Base-by-base conservation (phyloP, 2,329 filamentous ascomycete species). In the Ciborinia camelliae region DNA sequence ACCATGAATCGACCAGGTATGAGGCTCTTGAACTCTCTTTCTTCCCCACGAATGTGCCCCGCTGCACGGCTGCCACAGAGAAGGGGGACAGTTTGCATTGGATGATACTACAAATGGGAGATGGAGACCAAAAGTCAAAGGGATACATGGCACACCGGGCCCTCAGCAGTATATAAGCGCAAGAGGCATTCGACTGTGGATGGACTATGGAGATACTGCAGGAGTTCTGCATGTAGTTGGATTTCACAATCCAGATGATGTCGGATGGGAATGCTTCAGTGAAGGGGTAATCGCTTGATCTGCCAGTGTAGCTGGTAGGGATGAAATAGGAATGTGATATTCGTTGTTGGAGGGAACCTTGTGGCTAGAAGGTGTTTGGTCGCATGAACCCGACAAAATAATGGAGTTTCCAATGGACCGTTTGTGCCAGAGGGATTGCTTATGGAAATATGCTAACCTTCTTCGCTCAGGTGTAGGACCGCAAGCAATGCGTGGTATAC, bases 401-500 rank as follows among this genome's bases (percentile, higher is more conserved):
- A 47, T 59, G 55, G 41, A 23, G 55, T n/a, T 47, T 37, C 23
- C 5, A 26, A 35, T 37, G 41, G 30, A 47, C 30, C 14, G 35
- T 47, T 45, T 20, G 28, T 59, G 15, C 41, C 28, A 10, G n/a
- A 20, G 30, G 26, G n/a, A 15, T 45, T 63, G 45, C 18, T 37
- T 26, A 43, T 23, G 23, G 28, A n/a, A 28, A 35, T 37, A 45
- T 54, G 64, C 72, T 73, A 65, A 73, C 68, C 48, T 65, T 53
- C 32, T 41, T 66, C 20, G 62, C 30, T 32, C 68, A 70, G 74
- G 73, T 66, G 80, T 83, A 73, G 82, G 84, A 79, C 85, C 84
- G 71, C 86, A 86, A 77, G 80, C 84, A 73, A 75, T 88, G 71
- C 83, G 86, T 61, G 84, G 84, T 72, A 82, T 88, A 77, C 85